Conservation (phyloP, 352 stramenopile species). For the Globisporangium lucens region DNA sequence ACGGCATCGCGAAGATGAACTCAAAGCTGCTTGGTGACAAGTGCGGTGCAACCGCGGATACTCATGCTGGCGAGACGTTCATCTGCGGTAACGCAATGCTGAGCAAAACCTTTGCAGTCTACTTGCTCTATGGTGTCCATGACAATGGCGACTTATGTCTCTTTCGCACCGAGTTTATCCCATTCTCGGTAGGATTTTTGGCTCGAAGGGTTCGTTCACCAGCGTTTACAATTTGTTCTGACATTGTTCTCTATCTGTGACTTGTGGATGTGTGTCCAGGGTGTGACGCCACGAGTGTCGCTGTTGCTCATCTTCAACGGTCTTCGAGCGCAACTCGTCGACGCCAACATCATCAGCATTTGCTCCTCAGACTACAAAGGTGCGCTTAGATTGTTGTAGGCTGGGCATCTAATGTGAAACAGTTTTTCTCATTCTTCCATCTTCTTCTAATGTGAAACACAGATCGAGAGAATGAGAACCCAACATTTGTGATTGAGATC, state of each 20-base stretch:
- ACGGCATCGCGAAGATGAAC: slow-evolving; percentile 57
- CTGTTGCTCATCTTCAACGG: slow-evolving; percentile 47
- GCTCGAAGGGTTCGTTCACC: background rate
- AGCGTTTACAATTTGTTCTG: background rate
- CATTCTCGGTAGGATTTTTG: slow-evolving; percentile 50
- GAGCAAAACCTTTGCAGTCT: slow-evolving; percentile 58
- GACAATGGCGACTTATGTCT: slow-evolving; percentile 72
- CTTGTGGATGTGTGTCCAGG: slow-evolving; percentile 23
- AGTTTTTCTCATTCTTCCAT: background rate
- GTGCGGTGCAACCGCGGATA: slow-evolving; percentile 52
- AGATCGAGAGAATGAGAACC: slow-evolving; percentile 55
- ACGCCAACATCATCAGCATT: slow-evolving; percentile 54
- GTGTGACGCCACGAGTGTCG: slow-evolving; percentile 50
- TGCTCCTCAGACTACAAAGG: slow-evolving; percentile 68
- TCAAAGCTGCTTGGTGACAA: slow-evolving; percentile 57
- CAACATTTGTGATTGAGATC: slow-evolving; percentile 56
- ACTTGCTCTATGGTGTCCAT: slow-evolving; percentile 64
- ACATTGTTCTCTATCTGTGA: background rate
- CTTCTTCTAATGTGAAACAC: background rate
- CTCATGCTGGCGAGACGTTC: slow-evolving; percentile 56
- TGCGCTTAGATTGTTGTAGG: slow-evolving; percentile 15
- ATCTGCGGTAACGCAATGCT: slow-evolving; percentile 58
- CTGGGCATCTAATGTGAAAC: background rate
- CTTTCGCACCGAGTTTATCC: slow-evolving; percentile 62
- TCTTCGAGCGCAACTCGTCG: slow-evolving; percentile 43